phyloP scores from a whole-genome alignment of 441 rosid species.

The Syzygium malaccense region DNA sequence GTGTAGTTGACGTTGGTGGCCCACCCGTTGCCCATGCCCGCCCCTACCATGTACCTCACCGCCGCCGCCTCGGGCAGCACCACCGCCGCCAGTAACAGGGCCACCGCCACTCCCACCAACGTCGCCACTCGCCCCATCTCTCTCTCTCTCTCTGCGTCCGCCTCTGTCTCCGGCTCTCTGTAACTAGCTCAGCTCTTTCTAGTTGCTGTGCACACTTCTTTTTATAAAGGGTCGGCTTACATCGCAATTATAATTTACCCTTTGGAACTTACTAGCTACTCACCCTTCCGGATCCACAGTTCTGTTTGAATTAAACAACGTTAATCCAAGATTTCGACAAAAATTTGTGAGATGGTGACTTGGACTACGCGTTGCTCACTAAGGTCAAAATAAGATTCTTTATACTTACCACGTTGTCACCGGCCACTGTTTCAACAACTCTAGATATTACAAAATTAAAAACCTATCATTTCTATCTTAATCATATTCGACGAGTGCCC shows the following conservation, averaged over 20 bases:
- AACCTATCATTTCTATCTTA: neutral
- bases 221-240: neutral
- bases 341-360: neutral
- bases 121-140: neutral
- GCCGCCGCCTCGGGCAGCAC: conserved; percentile 48
- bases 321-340: neutral
- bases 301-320: neutral
- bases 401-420: neutral
- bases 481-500: neutral
- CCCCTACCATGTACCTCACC: conserved; percentile 58
- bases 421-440: neutral
- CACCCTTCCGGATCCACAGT: neutral
- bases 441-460: neutral
- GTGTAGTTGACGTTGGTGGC: conserved; percentile 60
- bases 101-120: conserved; percentile 13
- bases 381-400: neutral
- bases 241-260: neutral
- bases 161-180: conserved; percentile 13
- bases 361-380: neutral
- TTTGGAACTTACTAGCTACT: neutral
- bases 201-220: neutral
- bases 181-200: neutral
- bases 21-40: conserved; percentile 43
- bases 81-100: conserved; percentile 20
- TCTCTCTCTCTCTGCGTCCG: neutral